Evolutionary conservation across 1,284 basidiomycete species (phyloP).

Genomic region (Ceratobasidium sp.): DNA sequence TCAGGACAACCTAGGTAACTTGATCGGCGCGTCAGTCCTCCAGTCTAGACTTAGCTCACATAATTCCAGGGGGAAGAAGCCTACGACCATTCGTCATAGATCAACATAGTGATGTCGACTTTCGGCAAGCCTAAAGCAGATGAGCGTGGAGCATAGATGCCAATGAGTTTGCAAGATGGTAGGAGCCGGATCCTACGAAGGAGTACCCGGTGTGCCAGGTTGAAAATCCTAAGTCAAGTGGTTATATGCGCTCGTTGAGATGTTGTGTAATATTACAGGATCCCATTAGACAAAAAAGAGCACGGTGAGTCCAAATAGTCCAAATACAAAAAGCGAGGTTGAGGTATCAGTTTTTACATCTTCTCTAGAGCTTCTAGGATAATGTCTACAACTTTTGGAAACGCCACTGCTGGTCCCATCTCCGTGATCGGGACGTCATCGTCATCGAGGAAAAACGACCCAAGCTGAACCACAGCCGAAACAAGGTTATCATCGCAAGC

Average conservation of each 20-base stretch:
- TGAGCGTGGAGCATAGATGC: too few species aligned
- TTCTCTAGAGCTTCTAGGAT: neutral
- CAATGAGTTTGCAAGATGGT: too few species aligned
- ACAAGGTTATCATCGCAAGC: neutral
- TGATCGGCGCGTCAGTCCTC: neutral
- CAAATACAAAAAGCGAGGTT: neutral
- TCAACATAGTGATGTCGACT: neutral
- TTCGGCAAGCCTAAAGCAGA: too few species aligned
- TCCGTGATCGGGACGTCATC: neutral
- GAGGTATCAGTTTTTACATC: constrained; percentile 1
- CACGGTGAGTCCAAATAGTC: neutral
- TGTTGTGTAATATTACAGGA: too few species aligned
- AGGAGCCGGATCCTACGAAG: too few species aligned
- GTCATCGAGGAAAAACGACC: constrained; percentile 4
- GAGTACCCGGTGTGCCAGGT: too few species aligned
- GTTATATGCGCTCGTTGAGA: too few species aligned
- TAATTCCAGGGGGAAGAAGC: neutral
- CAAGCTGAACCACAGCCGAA: neutral
- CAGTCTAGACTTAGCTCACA: neutral
- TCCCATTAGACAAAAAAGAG: too few species aligned
- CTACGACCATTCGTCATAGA: neutral
- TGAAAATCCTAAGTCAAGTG: too few species aligned
- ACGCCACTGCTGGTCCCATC: constrained; percentile 5
- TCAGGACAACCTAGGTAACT: neutral
- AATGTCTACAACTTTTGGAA: constrained; percentile 8